These are phyloP conservation scores for Leucocoprinus sp. DNA, from an alignment of 768 basidiomycete genomes.

Conservation along the genomic window DNA sequence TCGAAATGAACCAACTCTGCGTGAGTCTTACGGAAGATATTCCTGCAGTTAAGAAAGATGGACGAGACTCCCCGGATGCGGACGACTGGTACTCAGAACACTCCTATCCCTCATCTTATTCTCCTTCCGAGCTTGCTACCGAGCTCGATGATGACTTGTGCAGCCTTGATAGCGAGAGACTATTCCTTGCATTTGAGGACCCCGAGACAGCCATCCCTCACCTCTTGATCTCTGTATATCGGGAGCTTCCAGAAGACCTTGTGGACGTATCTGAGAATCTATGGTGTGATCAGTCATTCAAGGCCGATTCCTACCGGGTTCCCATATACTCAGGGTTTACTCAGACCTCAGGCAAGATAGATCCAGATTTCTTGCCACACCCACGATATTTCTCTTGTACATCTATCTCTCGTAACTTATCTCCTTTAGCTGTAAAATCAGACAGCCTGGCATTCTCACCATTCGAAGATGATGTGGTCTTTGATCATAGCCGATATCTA, in stretches of 20 bases:
- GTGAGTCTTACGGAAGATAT: not conserved
- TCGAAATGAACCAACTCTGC: not conserved
- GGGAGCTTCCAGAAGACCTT: constrained; percentile 1
- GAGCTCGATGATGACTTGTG: not conserved
- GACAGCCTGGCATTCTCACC: constrained; percentile 28
- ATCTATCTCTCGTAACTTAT: constrained; percentile 27
- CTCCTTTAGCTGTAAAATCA: not conserved
- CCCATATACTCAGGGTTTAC: not conserved
- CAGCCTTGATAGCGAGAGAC: not conserved
- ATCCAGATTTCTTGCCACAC: constrained; percentile 10
- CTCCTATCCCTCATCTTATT: constrained; percentile 6
- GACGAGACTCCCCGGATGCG: not conserved
- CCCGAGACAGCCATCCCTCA: not conserved
- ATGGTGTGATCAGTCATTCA: not conserved
- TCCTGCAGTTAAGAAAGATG: not conserved
- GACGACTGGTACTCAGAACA: constrained; percentile 7
- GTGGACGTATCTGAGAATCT: not conserved
- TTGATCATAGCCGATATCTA: constrained; percentile 24
- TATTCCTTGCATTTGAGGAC: constrained; percentile 5
- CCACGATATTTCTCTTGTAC: constrained; percentile 40
- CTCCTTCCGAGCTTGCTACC: not conserved
- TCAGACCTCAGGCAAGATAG: not conserved
- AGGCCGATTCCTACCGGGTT: not conserved
- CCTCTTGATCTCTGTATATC: not conserved
- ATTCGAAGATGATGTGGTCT: constrained; percentile 37